Conservation (phyloP, 2,329 filamentous ascomycete genomes). For the Phyllosticta citrichinensis region DNA sequence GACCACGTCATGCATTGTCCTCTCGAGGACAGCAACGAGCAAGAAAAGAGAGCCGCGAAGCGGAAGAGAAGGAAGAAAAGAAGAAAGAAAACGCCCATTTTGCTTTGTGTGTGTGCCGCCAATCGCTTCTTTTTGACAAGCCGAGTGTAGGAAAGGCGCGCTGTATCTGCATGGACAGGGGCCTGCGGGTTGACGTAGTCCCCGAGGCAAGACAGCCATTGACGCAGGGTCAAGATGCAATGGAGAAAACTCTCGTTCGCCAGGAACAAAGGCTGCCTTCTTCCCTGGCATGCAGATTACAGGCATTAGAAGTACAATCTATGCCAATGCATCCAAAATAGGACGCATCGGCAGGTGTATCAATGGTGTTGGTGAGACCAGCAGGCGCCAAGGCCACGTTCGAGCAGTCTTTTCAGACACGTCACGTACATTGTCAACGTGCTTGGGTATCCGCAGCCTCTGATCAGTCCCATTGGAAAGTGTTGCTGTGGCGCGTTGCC, state of each 20-base stretch:
- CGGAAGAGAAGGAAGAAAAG: not conserved
- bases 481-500: not conserved
- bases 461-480: not conserved
- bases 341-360: conserved; percentile 7
- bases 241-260: conserved; percentile 6
- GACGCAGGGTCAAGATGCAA: not conserved
- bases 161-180: conserved; percentile 8
- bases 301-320: conserved; percentile 12
- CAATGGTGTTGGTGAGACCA: conserved; percentile 1
- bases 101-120: conserved; percentile 6
- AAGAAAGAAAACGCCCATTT: conserved; percentile 10
- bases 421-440: not conserved
- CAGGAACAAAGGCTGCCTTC: conserved; percentile 8
- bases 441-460: not conserved
- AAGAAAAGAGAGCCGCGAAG: not conserved
- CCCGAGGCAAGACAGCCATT: conserved; percentile 1
- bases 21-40: conserved; percentile 6
- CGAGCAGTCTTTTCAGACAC: not conserved
- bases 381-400: conserved; percentile 1
- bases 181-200: conserved; percentile 6
- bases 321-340: conserved; percentile 5
- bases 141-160: not conserved
- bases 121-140: not conserved
- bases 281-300: conserved; percentile 11
- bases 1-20: conserved; percentile 8